These are phyloP conservation scores for Cucurbita argyrosperma DNA, from an alignment of 306 rosid species.

Conservation along the genomic window DNA sequence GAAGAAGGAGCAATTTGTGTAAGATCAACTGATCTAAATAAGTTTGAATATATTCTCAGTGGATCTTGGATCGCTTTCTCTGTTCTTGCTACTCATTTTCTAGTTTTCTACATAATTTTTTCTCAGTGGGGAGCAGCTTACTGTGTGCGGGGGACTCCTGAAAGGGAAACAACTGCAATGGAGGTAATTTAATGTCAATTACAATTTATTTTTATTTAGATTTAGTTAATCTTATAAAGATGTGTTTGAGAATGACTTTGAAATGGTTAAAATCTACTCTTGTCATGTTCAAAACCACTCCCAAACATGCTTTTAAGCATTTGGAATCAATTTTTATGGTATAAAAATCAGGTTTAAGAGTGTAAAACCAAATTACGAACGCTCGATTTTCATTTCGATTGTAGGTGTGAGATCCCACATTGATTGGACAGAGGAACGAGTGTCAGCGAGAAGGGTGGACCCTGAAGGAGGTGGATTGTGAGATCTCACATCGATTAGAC, in stretches of 20 bases:
- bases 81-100: background rate
- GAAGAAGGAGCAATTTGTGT: constrained; percentile 76
- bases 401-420: too few species aligned
- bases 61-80: background rate
- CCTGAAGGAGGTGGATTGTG: too few species aligned
- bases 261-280: too few species aligned
- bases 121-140: constrained; percentile 93
- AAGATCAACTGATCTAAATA: constrained; percentile 14
- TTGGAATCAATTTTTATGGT: background rate
- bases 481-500: too few species aligned
- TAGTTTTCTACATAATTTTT: background rate
- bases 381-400: too few species aligned
- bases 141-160: constrained; percentile 70
- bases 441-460: too few species aligned
- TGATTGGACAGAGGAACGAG: too few species aligned
- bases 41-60: background rate
- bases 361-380: too few species aligned
- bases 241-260: background rate
- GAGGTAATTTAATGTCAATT: constrained; percentile 36
- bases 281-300: background rate
- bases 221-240: background rate
- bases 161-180: constrained; percentile 67
- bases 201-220: background rate
- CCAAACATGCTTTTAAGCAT: background rate
- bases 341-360: background rate